phyloP scores from a whole-genome alignment of 208 protist species.

The Crithidia brevicula region DNA sequence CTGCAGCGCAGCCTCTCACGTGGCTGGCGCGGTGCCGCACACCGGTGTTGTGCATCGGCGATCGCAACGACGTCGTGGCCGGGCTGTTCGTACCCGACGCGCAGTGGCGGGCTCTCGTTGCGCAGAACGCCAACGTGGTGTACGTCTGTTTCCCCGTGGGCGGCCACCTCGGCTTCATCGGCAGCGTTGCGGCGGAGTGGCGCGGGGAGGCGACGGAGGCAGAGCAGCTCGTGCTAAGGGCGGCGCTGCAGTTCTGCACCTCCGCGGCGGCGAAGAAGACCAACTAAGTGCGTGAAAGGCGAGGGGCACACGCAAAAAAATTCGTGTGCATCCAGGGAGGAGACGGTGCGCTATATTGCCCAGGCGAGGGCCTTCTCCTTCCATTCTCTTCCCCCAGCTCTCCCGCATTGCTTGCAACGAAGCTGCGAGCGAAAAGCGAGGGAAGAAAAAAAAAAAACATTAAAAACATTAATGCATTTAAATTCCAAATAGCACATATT shows the following conservation, averaged over 20 bases:
- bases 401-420: no score
- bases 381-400: no score
- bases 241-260: slow-evolving; percentile 19
- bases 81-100: slow-evolving; percentile 28
- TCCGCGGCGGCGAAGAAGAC: background rate
- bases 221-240: slow-evolving; percentile 23
- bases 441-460: no score
- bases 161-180: slow-evolving; percentile 69
- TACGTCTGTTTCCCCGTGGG: slow-evolving; percentile 58
- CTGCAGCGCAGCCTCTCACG: slow-evolving; percentile 40
- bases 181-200: slow-evolving; percentile 33
- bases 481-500: no score
- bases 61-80: slow-evolving; percentile 55
- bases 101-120: slow-evolving; percentile 37
- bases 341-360: no score
- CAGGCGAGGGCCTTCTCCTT: no score
- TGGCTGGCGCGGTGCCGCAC: slow-evolving; percentile 34
- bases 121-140: slow-evolving; percentile 27
- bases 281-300: no score
- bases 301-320: no score
- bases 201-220: slow-evolving; percentile 25
- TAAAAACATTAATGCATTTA: no score
- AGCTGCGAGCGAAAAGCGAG: no score
- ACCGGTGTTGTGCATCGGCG: slow-evolving; percentile 53
- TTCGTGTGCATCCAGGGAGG: no score